Evolutionary conservation across 164 flowering plant species (phyloP), one percentile per base, ranked within the genome.

Genomic region (Houttuynia cordata): DNA sequence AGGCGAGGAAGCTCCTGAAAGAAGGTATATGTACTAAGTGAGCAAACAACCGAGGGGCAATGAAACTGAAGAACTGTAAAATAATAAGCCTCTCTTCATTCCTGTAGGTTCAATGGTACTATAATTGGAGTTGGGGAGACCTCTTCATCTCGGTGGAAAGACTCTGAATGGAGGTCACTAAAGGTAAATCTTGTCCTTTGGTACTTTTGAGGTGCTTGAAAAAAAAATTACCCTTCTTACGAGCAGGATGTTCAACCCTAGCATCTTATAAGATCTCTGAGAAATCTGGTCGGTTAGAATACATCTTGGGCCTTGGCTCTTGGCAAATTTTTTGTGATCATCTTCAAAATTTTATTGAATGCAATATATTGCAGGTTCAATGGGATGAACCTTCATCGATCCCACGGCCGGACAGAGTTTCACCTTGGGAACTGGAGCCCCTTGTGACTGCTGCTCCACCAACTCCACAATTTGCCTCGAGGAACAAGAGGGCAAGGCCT

Each of bases 1-100:
- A 79, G 96, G 95, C 19, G 98, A 92, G 68, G 98, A 92, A 66
- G 87, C 80, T 77, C 96, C 98, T 64, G 98, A 92, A 71, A 83
- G 89, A 78, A 87, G 95, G 98, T 92, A 77, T 20, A 13, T 56
- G 17, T 24, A 21, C 20, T 57, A 0, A 4, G 17, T 57, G 40
- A 24, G 30, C 18, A 8, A 23, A 23, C 15, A 14, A 23, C 18
- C 12, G 8, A 54, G n/a, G 15, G 10, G 21, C 15, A 22, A 23
- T 23, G 1, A 8, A 54, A 23, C 1, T 24, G 15, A 14, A 17
- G 7, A 5, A 17, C 6, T 30, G 6, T 30, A 24, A 57, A 37
- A 8, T 6, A 56, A 17, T 37, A 53, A 8, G 34, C 21, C 15
- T 57, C 40, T 20, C 14, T 57, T 14, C 15, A 37, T 23, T 37